Conservation (phyloP, 805 yeast genomes). For the Starmerella lactis-condensi region DNA sequence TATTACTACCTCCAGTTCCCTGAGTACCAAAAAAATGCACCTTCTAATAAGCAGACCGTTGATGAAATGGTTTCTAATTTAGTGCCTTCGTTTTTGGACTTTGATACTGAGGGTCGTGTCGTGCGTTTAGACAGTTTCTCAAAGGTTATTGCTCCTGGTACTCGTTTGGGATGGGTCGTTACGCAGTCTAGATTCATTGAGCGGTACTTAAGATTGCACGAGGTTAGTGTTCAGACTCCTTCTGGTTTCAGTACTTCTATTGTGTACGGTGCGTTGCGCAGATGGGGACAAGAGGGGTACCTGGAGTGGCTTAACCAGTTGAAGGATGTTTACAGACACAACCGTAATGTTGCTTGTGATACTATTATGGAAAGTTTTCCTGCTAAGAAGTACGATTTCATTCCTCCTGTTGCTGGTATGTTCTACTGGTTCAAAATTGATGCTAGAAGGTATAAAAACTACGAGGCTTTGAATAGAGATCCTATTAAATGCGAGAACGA, state of each 20-base stretch:
- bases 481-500: constrained; percentile 20
- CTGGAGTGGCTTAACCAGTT: constrained; percentile 72
- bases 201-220: constrained; percentile 52
- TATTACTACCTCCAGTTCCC: constrained; percentile 94
- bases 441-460: constrained; percentile 33
- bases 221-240: constrained; percentile 63
- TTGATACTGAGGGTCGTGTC: constrained; percentile 79
- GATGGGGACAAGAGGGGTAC: constrained; percentile 85
- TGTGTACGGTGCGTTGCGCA: constrained; percentile 48
- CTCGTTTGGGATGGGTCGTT: constrained; percentile 76
- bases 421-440: constrained; percentile 36
- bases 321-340: constrained; percentile 56
- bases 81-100: constrained; percentile 54
- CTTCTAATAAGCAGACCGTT: constrained; percentile 30
- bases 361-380: constrained; percentile 46
- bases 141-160: constrained; percentile 80
- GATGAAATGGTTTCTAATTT: constrained; percentile 48
- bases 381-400: constrained; percentile 20
- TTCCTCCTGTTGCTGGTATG: constrained; percentile 36
- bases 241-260: constrained; percentile 64
- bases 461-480: constrained; percentile 18
- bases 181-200: constrained; percentile 49
- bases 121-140: constrained; percentile 78
- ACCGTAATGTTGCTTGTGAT: constrained; percentile 75
- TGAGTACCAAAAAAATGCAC: constrained; percentile 27